Evolutionary conservation across 73 alveolate genomes (phyloP).

Genomic region (Paramecium sexaurelia): DNA sequence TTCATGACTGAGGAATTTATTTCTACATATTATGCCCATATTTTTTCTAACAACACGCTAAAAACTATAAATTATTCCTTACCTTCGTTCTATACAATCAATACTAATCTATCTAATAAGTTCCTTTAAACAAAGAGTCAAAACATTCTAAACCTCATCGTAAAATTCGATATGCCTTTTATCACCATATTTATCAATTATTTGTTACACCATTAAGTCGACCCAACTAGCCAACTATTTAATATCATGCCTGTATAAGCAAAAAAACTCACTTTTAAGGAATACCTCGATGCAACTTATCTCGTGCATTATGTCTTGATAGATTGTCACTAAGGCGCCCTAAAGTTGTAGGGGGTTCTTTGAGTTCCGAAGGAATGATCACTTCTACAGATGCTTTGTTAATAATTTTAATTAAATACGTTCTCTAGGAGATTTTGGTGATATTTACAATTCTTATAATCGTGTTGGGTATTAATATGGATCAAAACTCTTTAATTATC

Average conservation of each 20-base stretch:
- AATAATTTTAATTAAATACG: neutral
- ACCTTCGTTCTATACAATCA: slow-evolving; percentile 32
- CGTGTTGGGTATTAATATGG: slow-evolving; percentile 39
- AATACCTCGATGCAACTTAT: slow-evolving; percentile 25
- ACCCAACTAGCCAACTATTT: slow-evolving; percentile 6
- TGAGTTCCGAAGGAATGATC: neutral
- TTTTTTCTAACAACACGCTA: slow-evolving; percentile 21
- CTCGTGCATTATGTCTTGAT: neutral
- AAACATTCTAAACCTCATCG: neutral
- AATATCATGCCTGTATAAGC: neutral
- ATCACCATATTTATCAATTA: neutral
- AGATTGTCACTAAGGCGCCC: slow-evolving; percentile 18
- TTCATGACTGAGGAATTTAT: neutral
- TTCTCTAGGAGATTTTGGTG: neutral
- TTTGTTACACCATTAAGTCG: neutral
- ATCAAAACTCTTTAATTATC: slow-evolving; percentile 11
- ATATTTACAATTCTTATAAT: neutral
- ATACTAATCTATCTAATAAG: slow-evolving; percentile 16
- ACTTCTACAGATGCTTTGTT: neutral
- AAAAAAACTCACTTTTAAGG: neutral
- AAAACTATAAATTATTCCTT: neutral
- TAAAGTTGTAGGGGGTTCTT: neutral
- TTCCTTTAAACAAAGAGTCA: slow-evolving; percentile 25
- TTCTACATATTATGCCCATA: slow-evolving; percentile 45
- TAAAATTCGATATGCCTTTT: neutral